A percentile compares a stretch with the other conserved stretches of the same genome.
Evolutionary conservation across 176 grass and related monocot species (phyloP).

Genomic region (Olyra latifolia): DNA sequence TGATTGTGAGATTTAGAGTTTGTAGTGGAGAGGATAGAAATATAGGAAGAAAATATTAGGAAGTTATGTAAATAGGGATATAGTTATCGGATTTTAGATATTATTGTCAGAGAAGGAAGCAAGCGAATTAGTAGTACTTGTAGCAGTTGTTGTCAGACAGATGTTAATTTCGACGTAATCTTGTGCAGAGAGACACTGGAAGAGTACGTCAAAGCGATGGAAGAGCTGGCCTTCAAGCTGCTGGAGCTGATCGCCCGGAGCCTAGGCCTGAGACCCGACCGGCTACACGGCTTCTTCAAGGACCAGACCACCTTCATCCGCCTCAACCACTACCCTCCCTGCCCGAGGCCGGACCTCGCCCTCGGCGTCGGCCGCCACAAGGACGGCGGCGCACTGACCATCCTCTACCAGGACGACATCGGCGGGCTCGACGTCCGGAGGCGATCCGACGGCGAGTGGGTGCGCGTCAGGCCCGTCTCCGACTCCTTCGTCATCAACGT

Average conservation of each 20-base stretch:
- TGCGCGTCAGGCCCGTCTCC: conserved; percentile 62
- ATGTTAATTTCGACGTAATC: background rate
- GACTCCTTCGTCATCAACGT: conserved; percentile 74
- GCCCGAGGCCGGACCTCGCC: conserved; percentile 73
- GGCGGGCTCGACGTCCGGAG: conserved; percentile 80
- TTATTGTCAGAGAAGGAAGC: too few species aligned
- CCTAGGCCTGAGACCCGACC: conserved; percentile 47
- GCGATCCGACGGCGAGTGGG: conserved; percentile 69
- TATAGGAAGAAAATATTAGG: too few species aligned
- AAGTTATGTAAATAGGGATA: too few species aligned
- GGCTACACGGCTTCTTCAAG: conserved; percentile 67
- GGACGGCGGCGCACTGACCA: conserved; percentile 72
- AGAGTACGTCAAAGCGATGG: conserved; percentile 45
- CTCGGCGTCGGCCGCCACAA: conserved; percentile 89
- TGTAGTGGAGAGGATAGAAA: too few species aligned
- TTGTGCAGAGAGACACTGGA: conserved; percentile 50
- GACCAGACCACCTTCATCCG: conserved; percentile 63
- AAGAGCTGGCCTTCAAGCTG: conserved; percentile 59
- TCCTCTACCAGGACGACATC: conserved; percentile 78
- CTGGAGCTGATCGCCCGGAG: conserved; percentile 76
- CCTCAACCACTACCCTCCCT: conserved; percentile 88
- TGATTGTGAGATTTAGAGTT: too few species aligned
- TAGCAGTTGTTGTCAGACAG: too few species aligned
- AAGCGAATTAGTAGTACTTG: too few species aligned
- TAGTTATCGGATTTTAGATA: too few species aligned